These are phyloP conservation scores for Sporothrix globosa DNA, from an alignment of 2,329 filamentous ascomycete genomes.

Conservation along the genomic window DNA sequence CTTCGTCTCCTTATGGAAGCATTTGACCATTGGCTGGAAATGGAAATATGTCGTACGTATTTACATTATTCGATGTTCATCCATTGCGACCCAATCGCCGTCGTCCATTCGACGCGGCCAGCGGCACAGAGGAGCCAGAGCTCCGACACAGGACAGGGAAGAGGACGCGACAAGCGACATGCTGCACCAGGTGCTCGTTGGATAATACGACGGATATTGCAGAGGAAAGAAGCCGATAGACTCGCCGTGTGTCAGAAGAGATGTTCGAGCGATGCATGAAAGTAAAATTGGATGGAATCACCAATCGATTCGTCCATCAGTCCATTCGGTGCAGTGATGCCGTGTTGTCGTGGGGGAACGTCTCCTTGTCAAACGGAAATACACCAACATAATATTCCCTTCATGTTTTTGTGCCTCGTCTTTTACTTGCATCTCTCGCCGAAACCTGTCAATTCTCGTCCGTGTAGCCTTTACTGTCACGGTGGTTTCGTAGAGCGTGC, in stretches of 20 bases:
- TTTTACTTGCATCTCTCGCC: too few species aligned
- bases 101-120: too few species aligned
- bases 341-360: not conserved
- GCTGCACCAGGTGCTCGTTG: not conserved
- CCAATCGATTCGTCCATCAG: not conserved
- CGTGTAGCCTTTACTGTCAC: not conserved
- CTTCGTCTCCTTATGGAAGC: too few species aligned
- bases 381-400: too few species aligned
- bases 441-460: not conserved
- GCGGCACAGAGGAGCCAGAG: not conserved
- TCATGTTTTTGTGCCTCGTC: too few species aligned
- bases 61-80: conserved; percentile 21
- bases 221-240: conserved; percentile 7
- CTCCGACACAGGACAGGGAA: not conserved
- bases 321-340: conserved; percentile 9
- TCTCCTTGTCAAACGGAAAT: not conserved
- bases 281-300: not conserved
- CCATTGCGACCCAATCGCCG: conserved; percentile 6
- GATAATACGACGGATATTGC: not conserved
- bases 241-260: conserved; percentile 4
- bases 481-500: too few species aligned
- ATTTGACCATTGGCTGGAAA: too few species aligned
- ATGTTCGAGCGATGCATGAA: not conserved
- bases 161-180: not conserved
- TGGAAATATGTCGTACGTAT: not conserved